Evolutionary conservation across 768 basidiomycete genomes (phyloP).

Genomic region (Artomyces pyxidatus): DNA sequence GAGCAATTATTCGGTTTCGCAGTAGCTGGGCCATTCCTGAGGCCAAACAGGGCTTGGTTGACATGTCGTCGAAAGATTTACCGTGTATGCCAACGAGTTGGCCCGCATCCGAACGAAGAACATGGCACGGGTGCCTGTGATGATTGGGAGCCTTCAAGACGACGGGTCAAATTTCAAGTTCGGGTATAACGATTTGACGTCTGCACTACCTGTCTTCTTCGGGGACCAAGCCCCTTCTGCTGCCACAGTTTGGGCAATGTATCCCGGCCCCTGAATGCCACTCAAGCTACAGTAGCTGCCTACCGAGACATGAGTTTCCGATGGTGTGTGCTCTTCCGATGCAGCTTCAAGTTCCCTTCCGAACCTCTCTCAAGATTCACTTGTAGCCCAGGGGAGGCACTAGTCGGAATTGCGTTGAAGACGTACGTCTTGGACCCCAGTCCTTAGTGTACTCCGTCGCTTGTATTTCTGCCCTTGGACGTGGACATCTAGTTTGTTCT

Average conservation of each 20-base stretch:
- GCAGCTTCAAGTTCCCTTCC: no score
- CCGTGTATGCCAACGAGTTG: constrained; percentile 1
- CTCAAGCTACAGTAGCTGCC: not conserved
- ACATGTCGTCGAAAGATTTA: not conserved
- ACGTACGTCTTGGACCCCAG: no score
- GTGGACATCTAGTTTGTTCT: no score
- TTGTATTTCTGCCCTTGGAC: no score
- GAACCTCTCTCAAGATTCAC: no score
- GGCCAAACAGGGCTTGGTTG: not conserved
- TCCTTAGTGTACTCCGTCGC: no score
- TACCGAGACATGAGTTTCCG: not conserved
- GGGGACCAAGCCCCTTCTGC: not conserved
- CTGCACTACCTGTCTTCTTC: not conserved
- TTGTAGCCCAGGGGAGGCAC: no score
- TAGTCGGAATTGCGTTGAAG: no score
- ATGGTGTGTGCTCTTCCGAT: constrained; percentile 8
- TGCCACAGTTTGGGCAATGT: not conserved
- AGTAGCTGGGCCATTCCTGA: no score
- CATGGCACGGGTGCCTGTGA: constrained; percentile 3
- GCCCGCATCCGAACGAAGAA: constrained; percentile 2
- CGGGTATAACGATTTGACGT: not conserved
- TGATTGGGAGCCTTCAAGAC: constrained; percentile 5
- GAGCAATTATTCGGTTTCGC: no score
- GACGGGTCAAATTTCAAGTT: not conserved
- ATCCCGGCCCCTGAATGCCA: constrained; percentile 1